These are phyloP conservation scores for Gracilaria caudata DNA, from an alignment of 23 red algal species.

Conservation along the genomic window DNA sequence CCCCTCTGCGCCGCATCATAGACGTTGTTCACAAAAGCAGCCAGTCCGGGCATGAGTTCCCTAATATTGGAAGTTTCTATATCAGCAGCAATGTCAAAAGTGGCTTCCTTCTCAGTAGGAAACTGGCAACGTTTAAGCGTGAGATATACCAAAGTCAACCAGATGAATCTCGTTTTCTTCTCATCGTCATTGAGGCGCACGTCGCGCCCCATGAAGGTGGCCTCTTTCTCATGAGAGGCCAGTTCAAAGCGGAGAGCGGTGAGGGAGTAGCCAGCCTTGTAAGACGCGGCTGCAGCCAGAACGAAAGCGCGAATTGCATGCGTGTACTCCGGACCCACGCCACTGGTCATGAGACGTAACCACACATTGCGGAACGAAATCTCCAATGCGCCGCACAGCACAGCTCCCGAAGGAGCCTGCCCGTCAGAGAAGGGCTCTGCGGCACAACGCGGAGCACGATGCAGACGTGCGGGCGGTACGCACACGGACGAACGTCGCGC, in stretches of 20 bases:
- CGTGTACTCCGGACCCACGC: slow-evolving; percentile 64
- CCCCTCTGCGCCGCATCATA: slow-evolving; percentile 68
- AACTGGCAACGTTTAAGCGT: slow-evolving; percentile 48
- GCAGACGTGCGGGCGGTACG: not conserved
- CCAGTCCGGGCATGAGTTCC: slow-evolving; percentile 30
- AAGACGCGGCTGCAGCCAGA: slow-evolving; percentile 54
- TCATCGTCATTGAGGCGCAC: slow-evolving; percentile 58
- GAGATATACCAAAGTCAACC: slow-evolving; percentile 65
- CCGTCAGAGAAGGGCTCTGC: not conserved
- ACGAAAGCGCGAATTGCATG: slow-evolving; percentile 66
- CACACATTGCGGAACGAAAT: slow-evolving; percentile 77
- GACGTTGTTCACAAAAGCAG: slow-evolving; percentile 59
- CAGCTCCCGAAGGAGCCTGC: slow-evolving; percentile 48
- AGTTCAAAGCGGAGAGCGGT: slow-evolving; percentile 66
- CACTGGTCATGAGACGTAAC: slow-evolving; percentile 67
- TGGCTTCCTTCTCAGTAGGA: slow-evolving; percentile 12
- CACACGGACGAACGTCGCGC: not conserved
- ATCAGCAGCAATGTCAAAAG: slow-evolving; percentile 12
- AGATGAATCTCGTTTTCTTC: slow-evolving; percentile 65
- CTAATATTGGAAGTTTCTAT: not conserved
- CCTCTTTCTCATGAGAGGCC: slow-evolving; percentile 39
- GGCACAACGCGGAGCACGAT: not conserved
- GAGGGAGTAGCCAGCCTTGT: slow-evolving; percentile 73
- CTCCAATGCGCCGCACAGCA: slow-evolving; percentile 58
- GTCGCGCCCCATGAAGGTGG: slow-evolving; percentile 47